phyloP scores from a whole-genome alignment of 2,329 filamentous ascomycete genomes.

The Annulohypoxylon truncatum region DNA sequence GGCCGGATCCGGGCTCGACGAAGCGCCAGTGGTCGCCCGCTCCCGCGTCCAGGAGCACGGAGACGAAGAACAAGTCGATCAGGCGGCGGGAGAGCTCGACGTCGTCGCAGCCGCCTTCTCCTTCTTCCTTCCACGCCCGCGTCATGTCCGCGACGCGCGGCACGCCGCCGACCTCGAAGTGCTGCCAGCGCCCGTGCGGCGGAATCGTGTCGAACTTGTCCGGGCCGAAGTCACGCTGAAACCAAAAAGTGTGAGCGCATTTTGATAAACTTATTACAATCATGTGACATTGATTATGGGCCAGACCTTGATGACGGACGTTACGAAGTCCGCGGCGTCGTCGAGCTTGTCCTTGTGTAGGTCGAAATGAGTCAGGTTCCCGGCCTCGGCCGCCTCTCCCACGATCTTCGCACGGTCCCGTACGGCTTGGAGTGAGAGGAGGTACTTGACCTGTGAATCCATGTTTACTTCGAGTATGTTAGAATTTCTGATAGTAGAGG shows the following conservation, averaged over 20 bases:
- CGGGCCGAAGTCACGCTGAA: constrained; percentile 64
- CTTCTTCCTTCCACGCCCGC: constrained; percentile 66
- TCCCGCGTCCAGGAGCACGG: constrained; percentile 18
- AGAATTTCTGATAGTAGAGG: background rate
- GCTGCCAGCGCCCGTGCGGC: constrained; percentile 86
- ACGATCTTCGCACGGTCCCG: constrained; percentile 9
- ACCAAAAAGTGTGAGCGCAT: background rate
- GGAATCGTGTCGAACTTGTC: constrained; percentile 74
- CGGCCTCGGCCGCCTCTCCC: constrained; percentile 4
- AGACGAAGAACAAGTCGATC: constrained; percentile 76
- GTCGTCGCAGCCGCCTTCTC: constrained; percentile 73
- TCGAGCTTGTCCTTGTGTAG: constrained; percentile 4
- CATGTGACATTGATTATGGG: background rate
- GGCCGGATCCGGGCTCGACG: constrained; percentile 8
- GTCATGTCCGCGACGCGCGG: constrained; percentile 9
- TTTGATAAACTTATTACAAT: too few species aligned
- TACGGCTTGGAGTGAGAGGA: constrained; percentile 1
- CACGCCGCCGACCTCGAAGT: constrained; percentile 83
- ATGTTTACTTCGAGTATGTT: constrained; percentile 1
- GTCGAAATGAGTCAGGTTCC: constrained; percentile 16
- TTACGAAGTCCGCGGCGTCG: constrained; percentile 21
- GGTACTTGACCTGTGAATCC: constrained; percentile 15
- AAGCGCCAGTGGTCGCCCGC: constrained; percentile 20
- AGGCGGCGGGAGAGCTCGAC: constrained; percentile 80
- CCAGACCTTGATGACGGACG: constrained; percentile 14